These are phyloP conservation scores for Brassica rapa DNA, from an alignment of 345 rosid genomes.

Conservation along the genomic window DNA sequence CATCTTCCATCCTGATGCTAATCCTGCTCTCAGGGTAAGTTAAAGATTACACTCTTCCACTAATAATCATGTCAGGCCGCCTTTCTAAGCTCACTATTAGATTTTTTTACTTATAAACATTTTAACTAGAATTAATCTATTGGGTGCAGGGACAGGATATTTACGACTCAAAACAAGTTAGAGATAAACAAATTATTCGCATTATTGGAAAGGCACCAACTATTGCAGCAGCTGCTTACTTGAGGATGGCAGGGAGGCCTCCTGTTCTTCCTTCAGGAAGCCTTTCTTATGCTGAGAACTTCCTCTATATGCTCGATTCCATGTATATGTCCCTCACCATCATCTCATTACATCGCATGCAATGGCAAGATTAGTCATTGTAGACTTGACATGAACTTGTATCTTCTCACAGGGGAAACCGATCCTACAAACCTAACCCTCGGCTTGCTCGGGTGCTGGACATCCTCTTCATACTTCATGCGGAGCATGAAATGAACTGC, in stretches of 20 bases:
- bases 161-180: constrained; percentile 78
- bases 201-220: constrained; percentile 96
- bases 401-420: constrained; percentile 66
- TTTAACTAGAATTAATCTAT: constrained; percentile 15
- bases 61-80: constrained; percentile 8
- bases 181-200: constrained; percentile 94
- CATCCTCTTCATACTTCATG: constrained; percentile 86
- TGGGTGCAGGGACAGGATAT: constrained; percentile 48
- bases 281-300: constrained; percentile 93
- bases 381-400: neutral
- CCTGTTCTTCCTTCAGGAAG: constrained; percentile 87
- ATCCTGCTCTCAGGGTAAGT: constrained; percentile 94
- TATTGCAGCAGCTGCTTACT: constrained; percentile 94
- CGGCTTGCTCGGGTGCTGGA: constrained; percentile 89
- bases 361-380: constrained; percentile 2
- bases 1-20: constrained; percentile 96
- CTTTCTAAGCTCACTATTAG: neutral
- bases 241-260: constrained; percentile 96
- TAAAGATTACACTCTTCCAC: constrained; percentile 9
- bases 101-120: neutral
- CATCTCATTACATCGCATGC: neutral
- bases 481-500: constrained; percentile 99
- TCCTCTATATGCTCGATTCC: constrained; percentile 94
- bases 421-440: constrained; percentile 87
- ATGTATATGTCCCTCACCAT: constrained; percentile 48